Percentiles rank a stretch among this genome's conserved stretches.
Conservation (phyloP, 805 yeast genomes). For the Groenewaldozyma salmanticensis region DNA sequence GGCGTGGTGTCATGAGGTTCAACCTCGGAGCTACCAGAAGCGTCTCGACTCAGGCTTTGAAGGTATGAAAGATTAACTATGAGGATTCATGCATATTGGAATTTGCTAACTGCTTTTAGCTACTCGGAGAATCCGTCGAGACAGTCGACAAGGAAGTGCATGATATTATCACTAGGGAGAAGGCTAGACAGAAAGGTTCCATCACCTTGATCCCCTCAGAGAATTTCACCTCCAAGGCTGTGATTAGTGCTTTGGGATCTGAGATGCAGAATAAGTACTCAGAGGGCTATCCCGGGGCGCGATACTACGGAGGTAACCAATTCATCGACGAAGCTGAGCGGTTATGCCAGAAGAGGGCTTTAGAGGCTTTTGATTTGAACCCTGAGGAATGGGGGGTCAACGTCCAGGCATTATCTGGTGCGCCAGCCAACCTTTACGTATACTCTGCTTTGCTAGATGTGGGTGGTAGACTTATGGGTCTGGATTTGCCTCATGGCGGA, state of each 20-base stretch:
- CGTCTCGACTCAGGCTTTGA: neutral
- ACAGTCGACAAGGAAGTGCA: constrained; percentile 73
- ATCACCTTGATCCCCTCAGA: constrained; percentile 91
- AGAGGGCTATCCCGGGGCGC: constrained; percentile 96
- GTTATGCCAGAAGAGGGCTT: constrained; percentile 84
- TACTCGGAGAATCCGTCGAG: constrained; percentile 15
- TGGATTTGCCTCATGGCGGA: constrained; percentile 97
- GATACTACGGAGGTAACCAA: constrained; percentile 97
- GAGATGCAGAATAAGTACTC: constrained; percentile 97
- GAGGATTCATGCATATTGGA: neutral
- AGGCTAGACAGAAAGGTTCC: constrained; percentile 80
- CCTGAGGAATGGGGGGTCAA: constrained; percentile 93
- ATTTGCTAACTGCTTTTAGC: neutral
- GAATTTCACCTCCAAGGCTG: constrained; percentile 91
- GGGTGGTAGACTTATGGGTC: constrained; percentile 93
- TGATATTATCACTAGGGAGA: constrained; percentile 65
- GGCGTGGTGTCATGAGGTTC: too few relatives aligned
- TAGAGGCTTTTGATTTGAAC: constrained; percentile 67
- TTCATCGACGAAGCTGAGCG: constrained; percentile 85
- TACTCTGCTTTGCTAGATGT: constrained; percentile 83
- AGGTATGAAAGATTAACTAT: too few relatives aligned
- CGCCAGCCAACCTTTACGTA: constrained; percentile 92
- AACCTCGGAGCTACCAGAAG: too few relatives aligned
- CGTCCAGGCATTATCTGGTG: constrained; percentile 91
- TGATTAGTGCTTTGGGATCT: constrained; percentile 88